Evolutionary conservation across 192 early-diverging fungal species (phyloP), one percentile per base, ranked within the genome.

Genomic region (Cladochytrium replicatum): DNA sequence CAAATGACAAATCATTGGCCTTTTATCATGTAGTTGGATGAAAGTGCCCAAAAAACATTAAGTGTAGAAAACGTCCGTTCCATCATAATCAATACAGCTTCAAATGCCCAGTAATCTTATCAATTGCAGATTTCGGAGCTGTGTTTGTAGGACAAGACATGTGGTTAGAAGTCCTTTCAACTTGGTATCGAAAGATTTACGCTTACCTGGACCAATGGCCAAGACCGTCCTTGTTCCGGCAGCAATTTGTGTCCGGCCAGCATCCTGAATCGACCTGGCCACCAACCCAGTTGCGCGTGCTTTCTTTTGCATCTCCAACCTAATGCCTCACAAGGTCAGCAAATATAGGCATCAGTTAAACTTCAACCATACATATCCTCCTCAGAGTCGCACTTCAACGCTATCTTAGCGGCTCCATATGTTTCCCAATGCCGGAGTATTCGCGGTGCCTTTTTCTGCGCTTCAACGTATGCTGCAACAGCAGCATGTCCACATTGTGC

Each of bases 241-340:
- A 22, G 85, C 87, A 48, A 99, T 89, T 56, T 93, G 89, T 23
- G 89, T 93, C 29, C 81, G 68, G 7, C 95, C 95, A 4, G 95
- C 95, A 64, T 99, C 95, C 24, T 74, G 74, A 48, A 96, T 92
- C 39, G 72, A 80, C 32, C 80, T 61, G 26, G 86, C 81, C 38
- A 81, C 69, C 41, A 92, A 53, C 25, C 78, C 77, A 23, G 68
- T 30, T 24, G 64, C 60, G 13, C 52, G 52, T 11, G 89, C 89
- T 31, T 64, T 48, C 4, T 63, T 62, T 54, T 85, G 71, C n/a
- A 90, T 39, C 29, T 69, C 54, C 41, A 86, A 50, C 74, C 84
- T 86, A 34, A 32, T 32, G 28, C n/a, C 17, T 32, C 15, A 21
- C 27, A 25, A 26, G 11, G 32, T 56, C 30, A 62, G 46, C 30